These are phyloP conservation scores for Aspergillus taichungensis DNA, from an alignment of 495 filamentous ascomycete species.

Conservation along the genomic window DNA sequence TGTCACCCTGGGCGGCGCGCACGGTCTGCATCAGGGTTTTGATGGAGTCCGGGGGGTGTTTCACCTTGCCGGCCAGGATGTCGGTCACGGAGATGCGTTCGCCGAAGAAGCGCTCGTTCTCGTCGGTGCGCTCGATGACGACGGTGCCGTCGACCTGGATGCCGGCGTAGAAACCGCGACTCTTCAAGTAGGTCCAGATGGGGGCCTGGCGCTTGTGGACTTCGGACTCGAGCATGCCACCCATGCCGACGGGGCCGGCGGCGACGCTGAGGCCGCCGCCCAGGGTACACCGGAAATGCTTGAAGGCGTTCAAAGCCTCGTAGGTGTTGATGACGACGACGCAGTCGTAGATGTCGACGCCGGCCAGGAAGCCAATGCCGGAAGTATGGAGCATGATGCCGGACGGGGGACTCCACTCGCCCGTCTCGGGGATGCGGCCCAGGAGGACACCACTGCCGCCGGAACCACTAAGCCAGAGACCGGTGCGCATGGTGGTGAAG, in stretches of 20 bases:
- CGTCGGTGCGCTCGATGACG: constrained; percentile 74
- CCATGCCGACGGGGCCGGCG: constrained; percentile 70
- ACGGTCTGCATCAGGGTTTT: constrained; percentile 66
- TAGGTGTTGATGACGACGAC: constrained; percentile 82
- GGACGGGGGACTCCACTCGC: constrained; percentile 81
- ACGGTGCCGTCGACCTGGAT: constrained; percentile 79
- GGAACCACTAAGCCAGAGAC: constrained; percentile 82
- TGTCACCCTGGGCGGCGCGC: constrained; percentile 76
- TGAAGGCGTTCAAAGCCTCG: constrained; percentile 72
- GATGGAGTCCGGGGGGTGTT: constrained; percentile 55
- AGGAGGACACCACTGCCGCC: constrained; percentile 73
- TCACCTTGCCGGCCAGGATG: constrained; percentile 71
- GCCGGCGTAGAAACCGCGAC: constrained; percentile 72
- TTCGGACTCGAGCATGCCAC: constrained; percentile 67
- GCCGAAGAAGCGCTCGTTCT: constrained; percentile 82
- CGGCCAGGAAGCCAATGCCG: constrained; percentile 77
- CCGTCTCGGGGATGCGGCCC: constrained; percentile 63
- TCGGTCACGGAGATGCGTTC: constrained; percentile 65
- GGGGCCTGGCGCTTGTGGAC: constrained; percentile 60
- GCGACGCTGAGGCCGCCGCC: constrained; percentile 70
- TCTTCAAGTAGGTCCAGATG: constrained; percentile 84
- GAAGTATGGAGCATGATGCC: constrained; percentile 83
- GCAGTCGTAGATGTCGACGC: constrained; percentile 90
- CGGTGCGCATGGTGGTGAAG: constrained; percentile 89
- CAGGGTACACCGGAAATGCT: constrained; percentile 63